Evolutionary conservation across 2,329 filamentous ascomycete species (phyloP), one percentile per base, ranked within the genome.

Genomic region (Calonectria multiphialidica): DNA sequence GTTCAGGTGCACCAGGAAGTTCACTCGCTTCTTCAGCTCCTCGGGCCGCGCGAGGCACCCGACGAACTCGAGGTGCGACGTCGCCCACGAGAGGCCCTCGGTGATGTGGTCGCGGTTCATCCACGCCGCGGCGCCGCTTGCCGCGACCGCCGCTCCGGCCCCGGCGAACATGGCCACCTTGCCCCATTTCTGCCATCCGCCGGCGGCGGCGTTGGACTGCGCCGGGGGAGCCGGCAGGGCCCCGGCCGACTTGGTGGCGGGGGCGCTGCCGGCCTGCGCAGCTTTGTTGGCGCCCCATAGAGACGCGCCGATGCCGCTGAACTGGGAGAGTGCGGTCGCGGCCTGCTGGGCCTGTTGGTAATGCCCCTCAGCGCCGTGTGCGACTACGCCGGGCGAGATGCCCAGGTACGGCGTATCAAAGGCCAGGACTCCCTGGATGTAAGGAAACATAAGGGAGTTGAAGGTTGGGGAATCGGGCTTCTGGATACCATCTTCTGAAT

Each of bases 351-450:
- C 92, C 72, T 93, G 83, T 74, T 83, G 93, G 84, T 96, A 96
- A 79, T 98, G 95, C 49, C 91, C 93, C 86, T 98, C 95, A 7
- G 96, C 96, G 72, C 93, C 92, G 82, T 96, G 93, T 5, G 94
- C 94, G n/a, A 97, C 92, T 2, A 97, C 93, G 30, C 94, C 93
- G 0, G 94, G 94, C 25, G 93, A 91, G 75, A 96, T 95, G 70
- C 94, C 94, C 1, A 97, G 89, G 82, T 94, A 99, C 1, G 97
- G 97, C 1, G 97, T 99, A 84, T 98, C 96, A 82, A 98, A 98
- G 63, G 96, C 95, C 59, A 98, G 89, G 30, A 98, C 91, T 76
- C 94, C 96, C 83, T 96, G 94, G 75, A 98, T 92, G 83, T 95
- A 96, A 1, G 96, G 96, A 82, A 98, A 98, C 93, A 98, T 96